Evolutionary conservation across 805 yeast genomes (phyloP), one percentile per base, ranked within the genome.

Genomic region (Candida bentonensis): DNA sequence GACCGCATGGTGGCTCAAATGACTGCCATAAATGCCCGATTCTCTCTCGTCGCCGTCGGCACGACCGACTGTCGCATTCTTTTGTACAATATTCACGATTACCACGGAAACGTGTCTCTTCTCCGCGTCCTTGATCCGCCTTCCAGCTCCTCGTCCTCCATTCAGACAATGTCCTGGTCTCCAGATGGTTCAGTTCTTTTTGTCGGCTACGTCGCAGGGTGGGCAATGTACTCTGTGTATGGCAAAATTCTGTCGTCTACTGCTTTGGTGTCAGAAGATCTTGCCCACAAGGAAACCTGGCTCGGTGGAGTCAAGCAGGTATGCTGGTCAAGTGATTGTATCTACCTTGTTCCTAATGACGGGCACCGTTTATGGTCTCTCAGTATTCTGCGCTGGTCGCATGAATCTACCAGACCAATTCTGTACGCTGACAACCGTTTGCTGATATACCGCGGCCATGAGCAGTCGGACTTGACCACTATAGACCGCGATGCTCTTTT

Each of bases 381-480:
- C n/a, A 30, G 17, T 17, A 46, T 62, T 44, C 46, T 62, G 28
- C 47, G 56, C 33, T 60, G 66, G 66, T 23, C 47, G 47, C 23
- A 60, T 55, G 40, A 59, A 61, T 43, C 47, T 70, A 47, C 60
- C 33, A 50, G 74, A 28, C 77, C 79, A 0, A 55, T 72, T 1
- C 50, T 74, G 22, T 54, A 58, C 42, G 58, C 66, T 22, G 62
- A 57, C 43, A 69, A 69, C 47, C 61, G 63, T 21, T 50, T 74
- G 15, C 51, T 64, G 42, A 51, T 74, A 2, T 73, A 71, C 52
- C 64, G 69, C 45, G 77, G 74, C 11, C 69, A 61, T 34, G 72
- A 69, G 39, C 72, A 69, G 48, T 59, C 68, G 2, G 64, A 51
- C 44, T 56, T 50, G 47, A 65, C 59, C 54, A 68, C 58, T 47